Evolutionary conservation across 345 rosid genomes (phyloP).

Genomic region (Eucalyptus dawsonii): DNA sequence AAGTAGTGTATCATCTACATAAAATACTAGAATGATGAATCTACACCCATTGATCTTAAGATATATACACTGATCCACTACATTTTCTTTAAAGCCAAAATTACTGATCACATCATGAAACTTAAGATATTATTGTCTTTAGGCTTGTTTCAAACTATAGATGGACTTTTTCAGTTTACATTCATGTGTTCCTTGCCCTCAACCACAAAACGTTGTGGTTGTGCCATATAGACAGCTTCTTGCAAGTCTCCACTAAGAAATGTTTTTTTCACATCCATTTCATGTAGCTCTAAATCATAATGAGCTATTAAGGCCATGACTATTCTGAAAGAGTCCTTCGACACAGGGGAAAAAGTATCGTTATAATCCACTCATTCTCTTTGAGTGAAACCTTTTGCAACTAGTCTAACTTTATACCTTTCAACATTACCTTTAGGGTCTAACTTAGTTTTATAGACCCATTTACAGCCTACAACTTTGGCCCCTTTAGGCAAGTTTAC

Average conservation of each 20-base stretch:
- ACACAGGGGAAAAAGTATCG: not conserved
- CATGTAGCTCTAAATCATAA: not conserved
- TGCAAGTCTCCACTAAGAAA: not conserved
- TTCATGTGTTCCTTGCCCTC: not conserved
- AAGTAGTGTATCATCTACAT: not conserved
- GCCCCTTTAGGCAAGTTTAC: not conserved
- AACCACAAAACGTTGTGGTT: constrained; percentile 6
- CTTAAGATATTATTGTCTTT: not conserved
- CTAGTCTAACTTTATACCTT: not conserved
- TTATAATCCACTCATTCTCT: not conserved
- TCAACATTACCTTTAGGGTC: not conserved
- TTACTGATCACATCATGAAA: not conserved
- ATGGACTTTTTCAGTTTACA: not conserved
- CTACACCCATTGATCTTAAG: not conserved
- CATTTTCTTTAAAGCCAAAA: not conserved
- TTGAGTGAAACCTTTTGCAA: not conserved
- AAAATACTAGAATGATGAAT: not conserved
- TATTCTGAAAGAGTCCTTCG: not conserved
- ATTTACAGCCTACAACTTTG: not conserved
- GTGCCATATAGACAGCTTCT: not conserved
- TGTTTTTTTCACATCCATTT: not conserved
- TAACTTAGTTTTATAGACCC: not conserved
- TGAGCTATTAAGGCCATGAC: not conserved
- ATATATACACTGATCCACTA: not conserved
- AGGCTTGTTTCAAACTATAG: not conserved